phyloP scores from a whole-genome alignment of 2,329 filamentous ascomycete species.

The Ceratocystis papillata region DNA sequence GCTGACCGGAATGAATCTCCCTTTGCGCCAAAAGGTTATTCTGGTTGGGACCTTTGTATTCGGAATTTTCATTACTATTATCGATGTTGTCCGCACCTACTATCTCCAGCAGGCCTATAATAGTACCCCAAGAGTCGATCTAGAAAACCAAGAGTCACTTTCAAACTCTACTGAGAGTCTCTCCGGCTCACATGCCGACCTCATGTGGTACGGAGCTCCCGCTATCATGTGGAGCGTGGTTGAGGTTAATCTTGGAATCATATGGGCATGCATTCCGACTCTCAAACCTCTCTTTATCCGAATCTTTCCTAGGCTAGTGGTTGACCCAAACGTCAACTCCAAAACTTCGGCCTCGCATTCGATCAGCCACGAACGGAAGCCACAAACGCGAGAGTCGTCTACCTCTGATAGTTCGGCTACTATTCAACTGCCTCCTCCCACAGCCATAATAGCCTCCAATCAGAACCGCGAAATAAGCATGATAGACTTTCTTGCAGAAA shows the following conservation, averaged over 20 bases:
- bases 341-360: neutral
- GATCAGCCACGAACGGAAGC: conserved; percentile 22
- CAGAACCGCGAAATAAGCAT: conserved; percentile 14
- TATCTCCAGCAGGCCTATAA: conserved; percentile 66
- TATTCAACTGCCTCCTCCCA: neutral
- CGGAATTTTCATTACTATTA: conserved; percentile 75
- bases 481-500: conserved; percentile 20
- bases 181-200: conserved; percentile 45
- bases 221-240: conserved; percentile 91
- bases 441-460: neutral
- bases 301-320: conserved; percentile 46
- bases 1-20: conserved; percentile 73
- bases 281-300: conserved; percentile 72
- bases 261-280: conserved; percentile 84
- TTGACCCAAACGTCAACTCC: conserved; percentile 35
- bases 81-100: conserved; percentile 82
- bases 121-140: conserved; percentile 33
- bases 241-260: conserved; percentile 82
- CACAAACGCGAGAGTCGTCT: neutral
- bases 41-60: conserved; percentile 76
- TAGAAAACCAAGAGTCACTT: conserved; percentile 32
- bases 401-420: neutral
- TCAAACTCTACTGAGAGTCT: conserved; percentile 21
- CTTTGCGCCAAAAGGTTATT: conserved; percentile 76
- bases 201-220: conserved; percentile 65